Evolutionary conservation across 768 basidiomycete genomes (phyloP).

Genomic region (Boletus pseudopeckii): DNA sequence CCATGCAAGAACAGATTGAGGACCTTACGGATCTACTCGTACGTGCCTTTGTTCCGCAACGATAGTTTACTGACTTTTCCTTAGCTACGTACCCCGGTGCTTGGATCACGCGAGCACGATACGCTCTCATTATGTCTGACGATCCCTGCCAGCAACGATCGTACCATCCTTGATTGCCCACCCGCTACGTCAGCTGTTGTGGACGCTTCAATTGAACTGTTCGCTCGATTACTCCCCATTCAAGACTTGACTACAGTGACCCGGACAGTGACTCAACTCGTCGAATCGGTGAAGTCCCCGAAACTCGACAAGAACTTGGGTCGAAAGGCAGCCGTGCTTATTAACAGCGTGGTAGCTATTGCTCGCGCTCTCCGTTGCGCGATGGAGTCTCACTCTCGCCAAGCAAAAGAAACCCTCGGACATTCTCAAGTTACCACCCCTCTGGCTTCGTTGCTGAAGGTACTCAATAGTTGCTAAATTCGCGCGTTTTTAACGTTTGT

Average conservation of each 20-base stretch:
- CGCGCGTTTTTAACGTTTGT: slow-evolving; percentile 8
- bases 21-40: slow-evolving; percentile 77
- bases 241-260: slow-evolving; percentile 64
- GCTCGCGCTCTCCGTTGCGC: slow-evolving; percentile 64
- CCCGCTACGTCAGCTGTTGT: slow-evolving; percentile 81
- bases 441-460: slow-evolving; percentile 76
- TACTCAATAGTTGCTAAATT: slow-evolving; percentile 29
- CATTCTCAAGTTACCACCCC: slow-evolving; percentile 56
- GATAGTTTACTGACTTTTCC: not conserved
- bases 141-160: slow-evolving; percentile 42
- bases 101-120: slow-evolving; percentile 86
- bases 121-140: slow-evolving; percentile 64
- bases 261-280: slow-evolving; percentile 53
- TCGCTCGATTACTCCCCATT: slow-evolving; percentile 70
- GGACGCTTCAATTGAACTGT: slow-evolving; percentile 86
- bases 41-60: slow-evolving; percentile 21
- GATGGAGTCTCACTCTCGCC: slow-evolving; percentile 49
- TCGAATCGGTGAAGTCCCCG: slow-evolving; percentile 65
- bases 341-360: slow-evolving; percentile 77
- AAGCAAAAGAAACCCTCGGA: slow-evolving; percentile 65
- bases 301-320: slow-evolving; percentile 88
- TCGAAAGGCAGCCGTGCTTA: slow-evolving; percentile 74
- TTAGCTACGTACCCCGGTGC: slow-evolving; percentile 60
- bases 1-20: slow-evolving; percentile 80
- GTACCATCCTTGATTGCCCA: slow-evolving; percentile 55